phyloP scores from a whole-genome alignment of 805 yeast species.

The Hanseniaspora nectarophila region DNA sequence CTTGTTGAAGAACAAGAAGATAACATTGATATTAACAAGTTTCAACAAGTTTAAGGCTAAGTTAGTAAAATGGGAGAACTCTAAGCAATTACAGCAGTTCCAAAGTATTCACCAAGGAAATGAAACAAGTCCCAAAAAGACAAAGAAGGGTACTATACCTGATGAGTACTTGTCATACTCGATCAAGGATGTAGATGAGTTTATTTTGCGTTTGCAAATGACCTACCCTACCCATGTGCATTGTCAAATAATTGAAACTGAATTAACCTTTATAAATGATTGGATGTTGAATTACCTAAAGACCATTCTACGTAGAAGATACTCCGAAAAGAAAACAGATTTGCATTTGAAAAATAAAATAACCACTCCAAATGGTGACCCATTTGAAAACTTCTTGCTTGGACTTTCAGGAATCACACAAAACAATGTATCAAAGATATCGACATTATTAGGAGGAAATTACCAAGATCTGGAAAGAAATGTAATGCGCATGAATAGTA shows the following conservation, averaged over 20 bases:
- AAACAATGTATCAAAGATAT: slow-evolving; percentile 3
- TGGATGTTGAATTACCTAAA: slow-evolving; percentile 12
- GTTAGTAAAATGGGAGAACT: slow-evolving; percentile 7
- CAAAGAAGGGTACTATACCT: not conserved
- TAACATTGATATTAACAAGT: not conserved
- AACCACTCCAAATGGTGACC: not conserved
- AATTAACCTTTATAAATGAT: slow-evolving; percentile 9
- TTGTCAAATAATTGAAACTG: slow-evolving; percentile 5
- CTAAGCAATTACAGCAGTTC: not conserved
- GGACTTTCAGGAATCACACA: slow-evolving; percentile 5
- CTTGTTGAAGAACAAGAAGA: slow-evolving; percentile 1
- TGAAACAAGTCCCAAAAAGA: not conserved
- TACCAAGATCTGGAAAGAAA: not conserved
- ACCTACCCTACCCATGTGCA: slow-evolving; percentile 5
- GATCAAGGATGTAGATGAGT: not conserved
- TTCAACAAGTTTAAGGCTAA: slow-evolving; percentile 5
- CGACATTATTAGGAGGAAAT: not conserved
- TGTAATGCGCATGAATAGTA: not conserved
- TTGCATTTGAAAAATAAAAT: not conserved
- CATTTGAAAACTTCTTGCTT: not conserved
- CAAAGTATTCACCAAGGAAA: not conserved
- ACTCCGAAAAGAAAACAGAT: not conserved
- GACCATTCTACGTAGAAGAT: slow-evolving; percentile 5
- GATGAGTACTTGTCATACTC: not conserved
- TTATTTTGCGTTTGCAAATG: not conserved